A percentile compares a stretch with the other conserved stretches of the same genome.
phyloP scores from a whole-genome alignment of 306 rosid species.

The Cucumis sativus region DNA sequence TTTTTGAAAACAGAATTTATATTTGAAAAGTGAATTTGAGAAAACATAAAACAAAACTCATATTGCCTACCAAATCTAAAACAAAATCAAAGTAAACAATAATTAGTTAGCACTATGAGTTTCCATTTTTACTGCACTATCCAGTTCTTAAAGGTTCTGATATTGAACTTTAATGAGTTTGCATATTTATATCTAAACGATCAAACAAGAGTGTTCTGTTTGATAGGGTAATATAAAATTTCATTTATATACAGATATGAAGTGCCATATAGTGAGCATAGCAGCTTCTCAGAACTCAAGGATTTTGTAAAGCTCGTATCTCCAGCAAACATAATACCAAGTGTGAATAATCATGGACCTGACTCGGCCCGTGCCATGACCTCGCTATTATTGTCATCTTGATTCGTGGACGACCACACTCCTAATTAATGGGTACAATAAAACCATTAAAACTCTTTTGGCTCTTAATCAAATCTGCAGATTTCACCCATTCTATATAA shows the following conservation, averaged over 20 bases:
- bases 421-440: background rate
- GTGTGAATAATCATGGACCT: conserved; percentile 75
- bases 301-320: conserved; percentile 68
- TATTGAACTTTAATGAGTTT: background rate
- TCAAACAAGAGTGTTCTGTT: background rate
- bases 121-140: background rate
- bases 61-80: too few species aligned
- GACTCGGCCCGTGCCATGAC: conserved; percentile 69
- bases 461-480: background rate
- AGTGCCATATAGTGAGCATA: conserved; percentile 90
- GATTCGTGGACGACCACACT: conserved; percentile 7
- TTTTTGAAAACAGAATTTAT: too few species aligned
- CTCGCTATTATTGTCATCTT: conserved; percentile 49
- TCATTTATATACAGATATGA: conserved; percentile 46
- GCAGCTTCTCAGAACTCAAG: conserved; percentile 78
- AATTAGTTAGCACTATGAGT: background rate
- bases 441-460: too few species aligned
- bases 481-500: background rate
- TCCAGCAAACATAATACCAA: conserved; percentile 69
- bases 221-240: background rate
- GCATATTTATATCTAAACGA: background rate
- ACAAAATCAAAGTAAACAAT: background rate
- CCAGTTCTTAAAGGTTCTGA: background rate
- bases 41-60: too few species aligned
- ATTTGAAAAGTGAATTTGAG: too few species aligned